Base-by-base conservation (phyloP, 805 yeast genomes). In the Barnettozyma siamensis region DNA sequence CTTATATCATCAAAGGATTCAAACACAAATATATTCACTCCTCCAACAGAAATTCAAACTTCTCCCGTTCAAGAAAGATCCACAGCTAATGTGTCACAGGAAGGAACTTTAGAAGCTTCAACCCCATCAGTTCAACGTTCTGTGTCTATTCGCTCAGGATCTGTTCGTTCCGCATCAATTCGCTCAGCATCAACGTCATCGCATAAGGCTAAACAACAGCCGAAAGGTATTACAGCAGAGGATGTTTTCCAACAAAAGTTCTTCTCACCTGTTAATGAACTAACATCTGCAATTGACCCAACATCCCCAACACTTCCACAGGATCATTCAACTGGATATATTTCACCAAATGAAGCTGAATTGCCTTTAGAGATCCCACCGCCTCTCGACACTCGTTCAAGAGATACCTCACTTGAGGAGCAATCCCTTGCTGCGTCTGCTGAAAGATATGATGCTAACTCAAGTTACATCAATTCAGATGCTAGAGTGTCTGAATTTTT, bases 301-400 rank as follows among this genome's bases (percentile, higher is more conserved):
- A 9, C 12, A 5, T 28, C 46, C 2, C 44, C 46, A 20, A 32
- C 33, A 23, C 20, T 20, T 17, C 17, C 32, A 20, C 33, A 28
- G 15, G 35, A 27, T 21, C 33, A 16, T n/a, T 37, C 37, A 12
- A 15, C 16, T 20, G 4, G 18, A 16, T 28, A 27, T 17, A 29
- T 30, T 15, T 44, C 53, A 6, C 34, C 48, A 5, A 49, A 43
- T 4, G 53, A 54, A 27, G 56, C 53, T 24, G 57, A 51, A 5
- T 26, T 56, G 28, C 58, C 60, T 2, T 41, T 57, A 12, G 45
- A 47, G 10, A 51, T 63, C 23, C 62, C 66, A 20, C 53, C 59
- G 11, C 53, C 57, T 11, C 31, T 37, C 10, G 26, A 37, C 34
- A 46, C 49, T 47, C 31, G 35, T 20, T 27, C 40, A 17, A 45